phyloP scores from a whole-genome alignment of 2,329 filamentous ascomycete species.

The Geosmithia flava region DNA sequence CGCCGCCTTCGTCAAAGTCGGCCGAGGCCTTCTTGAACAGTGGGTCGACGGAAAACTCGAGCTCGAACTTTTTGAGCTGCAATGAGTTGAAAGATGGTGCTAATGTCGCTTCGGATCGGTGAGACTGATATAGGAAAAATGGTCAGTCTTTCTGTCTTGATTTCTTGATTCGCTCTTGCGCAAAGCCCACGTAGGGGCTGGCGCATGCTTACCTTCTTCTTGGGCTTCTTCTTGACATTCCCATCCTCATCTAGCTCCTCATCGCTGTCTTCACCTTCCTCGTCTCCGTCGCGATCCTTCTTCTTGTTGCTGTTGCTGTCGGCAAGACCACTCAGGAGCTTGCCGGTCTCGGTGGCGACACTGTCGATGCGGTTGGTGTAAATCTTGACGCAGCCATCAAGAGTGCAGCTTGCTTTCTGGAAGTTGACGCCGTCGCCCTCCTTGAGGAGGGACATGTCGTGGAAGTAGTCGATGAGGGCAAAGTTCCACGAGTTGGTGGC shows the following conservation, averaged over 20 bases:
- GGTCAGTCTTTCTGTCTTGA: neutral
- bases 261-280: slow-evolving; percentile 56
- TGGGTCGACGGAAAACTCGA: slow-evolving; percentile 93
- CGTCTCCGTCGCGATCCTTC: slow-evolving; percentile 52
- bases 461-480: slow-evolving; percentile 98
- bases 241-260: slow-evolving; percentile 49
- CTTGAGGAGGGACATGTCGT: slow-evolving; percentile 95
- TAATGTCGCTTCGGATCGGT: slow-evolving; percentile 82
- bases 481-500: slow-evolving; percentile 98
- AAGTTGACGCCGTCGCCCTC: slow-evolving; percentile 98
- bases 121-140: slow-evolving; percentile 26
- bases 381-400: slow-evolving; percentile 98
- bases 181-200: neutral
- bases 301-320: slow-evolving; percentile 74
- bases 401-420: slow-evolving; percentile 92
- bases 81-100: slow-evolving; percentile 78
- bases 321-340: slow-evolving; percentile 83
- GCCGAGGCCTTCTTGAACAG: slow-evolving; percentile 99
- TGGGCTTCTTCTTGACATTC: slow-evolving; percentile 48
- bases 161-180: neutral
- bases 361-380: slow-evolving; percentile 98
- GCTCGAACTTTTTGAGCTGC: slow-evolving; percentile 92
- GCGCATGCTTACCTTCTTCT: slow-evolving; percentile 54
- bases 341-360: slow-evolving; percentile 93
- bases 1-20: slow-evolving; percentile 95